These are phyloP conservation scores for Thelonectria rubi DNA, from an alignment of 2,329 filamentous ascomycete genomes.

Conservation along the genomic window DNA sequence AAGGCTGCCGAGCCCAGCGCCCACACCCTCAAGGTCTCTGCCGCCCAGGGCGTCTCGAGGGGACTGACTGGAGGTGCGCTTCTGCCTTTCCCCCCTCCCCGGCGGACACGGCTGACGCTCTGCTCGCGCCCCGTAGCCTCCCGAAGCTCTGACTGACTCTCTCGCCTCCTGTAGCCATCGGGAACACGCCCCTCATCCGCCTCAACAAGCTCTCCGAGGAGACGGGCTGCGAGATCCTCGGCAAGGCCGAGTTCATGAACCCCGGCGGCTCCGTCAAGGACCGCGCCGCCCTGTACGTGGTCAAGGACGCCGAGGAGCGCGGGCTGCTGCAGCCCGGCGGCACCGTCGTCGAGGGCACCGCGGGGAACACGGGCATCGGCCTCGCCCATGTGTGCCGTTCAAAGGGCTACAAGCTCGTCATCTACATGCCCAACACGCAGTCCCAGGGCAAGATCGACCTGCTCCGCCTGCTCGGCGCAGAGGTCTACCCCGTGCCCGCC, in stretches of 20 bases:
- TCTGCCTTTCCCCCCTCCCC: too few relatives aligned
- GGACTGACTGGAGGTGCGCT: conserved; percentile 80
- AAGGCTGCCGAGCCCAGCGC: conserved; percentile 58
- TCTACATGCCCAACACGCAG: conserved; percentile 99
- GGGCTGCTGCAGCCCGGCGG: conserved; percentile 85
- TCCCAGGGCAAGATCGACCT: conserved; percentile 98
- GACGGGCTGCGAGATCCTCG: conserved; percentile 92
- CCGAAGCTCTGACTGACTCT: not conserved
- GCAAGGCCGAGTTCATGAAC: conserved; percentile 99
- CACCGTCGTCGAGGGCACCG: conserved; percentile 96
- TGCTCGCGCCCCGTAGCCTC: conserved; percentile 4
- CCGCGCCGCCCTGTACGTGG: conserved; percentile 91
- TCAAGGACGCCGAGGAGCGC: conserved; percentile 90
- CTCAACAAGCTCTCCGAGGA: conserved; percentile 87
- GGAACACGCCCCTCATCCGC: conserved; percentile 94
- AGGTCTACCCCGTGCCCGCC: conserved; percentile 95
- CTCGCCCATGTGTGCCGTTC: conserved; percentile 95
- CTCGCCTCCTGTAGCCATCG: conserved; percentile 73
- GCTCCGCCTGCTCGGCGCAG: conserved; percentile 86
- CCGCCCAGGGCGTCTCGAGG: conserved; percentile 80
- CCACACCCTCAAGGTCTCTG: conserved; percentile 77
- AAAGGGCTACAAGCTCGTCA: conserved; percentile 92
- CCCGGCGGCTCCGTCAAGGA: conserved; percentile 97
- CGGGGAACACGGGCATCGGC: conserved; percentile 97
- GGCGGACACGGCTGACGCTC: not conserved